A percentile compares a stretch with the other conserved stretches of the same genome.
Conservation (phyloP, 306 rosid species). For the Vachellia pachyceras region DNA sequence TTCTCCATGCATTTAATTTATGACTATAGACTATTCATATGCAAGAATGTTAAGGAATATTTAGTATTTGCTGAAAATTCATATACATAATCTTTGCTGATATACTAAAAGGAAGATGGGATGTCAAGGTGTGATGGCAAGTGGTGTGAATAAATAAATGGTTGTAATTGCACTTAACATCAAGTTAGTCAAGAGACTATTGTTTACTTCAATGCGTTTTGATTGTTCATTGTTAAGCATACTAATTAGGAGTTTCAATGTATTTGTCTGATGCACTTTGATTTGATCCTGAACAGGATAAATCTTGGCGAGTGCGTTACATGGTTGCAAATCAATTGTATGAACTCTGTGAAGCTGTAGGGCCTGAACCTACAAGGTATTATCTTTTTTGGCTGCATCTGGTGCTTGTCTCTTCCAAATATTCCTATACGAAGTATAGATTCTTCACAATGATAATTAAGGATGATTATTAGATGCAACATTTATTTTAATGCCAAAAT, state of each 20-base stretch:
- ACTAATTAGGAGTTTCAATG: background rate
- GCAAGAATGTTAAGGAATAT: background rate
- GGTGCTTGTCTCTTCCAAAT: slow-evolving; percentile 1
- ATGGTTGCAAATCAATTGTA: slow-evolving; percentile 93
- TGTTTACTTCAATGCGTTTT: background rate
- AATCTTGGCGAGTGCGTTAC: slow-evolving; percentile 91
- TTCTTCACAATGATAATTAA: background rate
- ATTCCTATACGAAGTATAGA: slow-evolving; percentile 5
- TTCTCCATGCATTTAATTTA: background rate
- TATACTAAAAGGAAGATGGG: background rate
- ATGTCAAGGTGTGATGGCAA: background rate
- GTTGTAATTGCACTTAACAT: background rate
- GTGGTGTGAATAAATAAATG: background rate
- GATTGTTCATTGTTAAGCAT: background rate
- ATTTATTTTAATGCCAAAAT: background rate
- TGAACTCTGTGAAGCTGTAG: slow-evolving; percentile 90
- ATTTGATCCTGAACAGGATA: slow-evolving; percentile 58
- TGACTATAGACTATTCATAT: background rate
- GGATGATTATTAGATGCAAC: slow-evolving; percentile 5
- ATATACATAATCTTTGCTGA: background rate
- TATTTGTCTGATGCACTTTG: background rate
- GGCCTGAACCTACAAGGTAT: slow-evolving; percentile 89
- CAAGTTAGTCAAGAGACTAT: background rate
- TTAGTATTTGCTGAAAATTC: background rate
- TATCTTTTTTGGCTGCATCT: background rate